A percentile compares a stretch with the other conserved stretches of the same genome.
phyloP scores from a whole-genome alignment of 1,284 basidiomycete species.

The Cutaneotrichosporon cavernicola region DNA sequence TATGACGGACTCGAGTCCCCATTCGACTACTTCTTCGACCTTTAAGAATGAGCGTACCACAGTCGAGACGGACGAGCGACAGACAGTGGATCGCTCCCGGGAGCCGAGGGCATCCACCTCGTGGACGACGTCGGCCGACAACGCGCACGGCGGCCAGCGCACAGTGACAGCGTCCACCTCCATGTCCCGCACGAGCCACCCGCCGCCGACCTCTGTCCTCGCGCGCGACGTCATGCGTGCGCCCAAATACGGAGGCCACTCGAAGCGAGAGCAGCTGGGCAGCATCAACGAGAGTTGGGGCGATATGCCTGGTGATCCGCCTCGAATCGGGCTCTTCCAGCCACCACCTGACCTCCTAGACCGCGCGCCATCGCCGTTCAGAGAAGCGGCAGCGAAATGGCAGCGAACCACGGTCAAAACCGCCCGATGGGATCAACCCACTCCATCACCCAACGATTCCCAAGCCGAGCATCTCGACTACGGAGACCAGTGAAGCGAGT shows the following conservation, averaged over 20 bases:
- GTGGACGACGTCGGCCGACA: too few relatives aligned
- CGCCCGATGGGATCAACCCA: neutral
- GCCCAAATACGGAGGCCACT: conserved; percentile 36
- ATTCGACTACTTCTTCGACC: too few relatives aligned
- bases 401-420: neutral
- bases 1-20: too few relatives aligned
- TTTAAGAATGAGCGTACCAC: too few relatives aligned
- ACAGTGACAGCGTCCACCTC: too few relatives aligned
- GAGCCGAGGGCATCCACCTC: too few relatives aligned
- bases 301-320: conserved; percentile 28
- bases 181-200: too few relatives aligned
- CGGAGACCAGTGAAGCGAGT: neutral
- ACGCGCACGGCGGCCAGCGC: too few relatives aligned
- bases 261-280: conserved; percentile 40
- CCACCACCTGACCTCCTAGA: conserved; percentile 26
- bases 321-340: conserved; percentile 36
- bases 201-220: neutral
- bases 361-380: neutral
- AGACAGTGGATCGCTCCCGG: too few relatives aligned
- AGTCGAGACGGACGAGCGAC: too few relatives aligned
- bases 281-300: conserved; percentile 44
- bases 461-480: neutral
- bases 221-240: conserved; percentile 27
- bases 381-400: neutral
- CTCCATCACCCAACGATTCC: neutral